Conservation (phyloP, 345 rosid species). For the Moringa oleifera region DNA sequence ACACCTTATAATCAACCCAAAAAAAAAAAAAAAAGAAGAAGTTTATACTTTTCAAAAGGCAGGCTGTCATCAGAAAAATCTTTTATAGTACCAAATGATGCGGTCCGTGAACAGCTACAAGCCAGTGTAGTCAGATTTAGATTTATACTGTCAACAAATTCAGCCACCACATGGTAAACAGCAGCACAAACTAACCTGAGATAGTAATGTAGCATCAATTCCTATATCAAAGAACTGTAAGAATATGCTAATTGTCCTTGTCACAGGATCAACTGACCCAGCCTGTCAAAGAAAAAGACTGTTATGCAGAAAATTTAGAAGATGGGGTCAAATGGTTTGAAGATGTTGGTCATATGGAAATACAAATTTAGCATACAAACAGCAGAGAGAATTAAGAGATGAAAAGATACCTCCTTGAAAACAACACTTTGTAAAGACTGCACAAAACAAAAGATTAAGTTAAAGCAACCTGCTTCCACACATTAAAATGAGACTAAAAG, state of each 20-base stretch:
- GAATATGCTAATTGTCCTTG: conserved; percentile 80
- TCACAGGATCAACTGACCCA: conserved; percentile 94
- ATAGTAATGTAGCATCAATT: conserved; percentile 73
- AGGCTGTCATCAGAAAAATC: too few species aligned
- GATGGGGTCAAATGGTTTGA: conserved; percentile 2
- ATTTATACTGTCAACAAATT: not conserved
- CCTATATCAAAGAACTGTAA: conserved; percentile 93
- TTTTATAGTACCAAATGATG: too few species aligned
- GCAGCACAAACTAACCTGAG: conserved; percentile 59
- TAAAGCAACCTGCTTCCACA: conserved; percentile 9
- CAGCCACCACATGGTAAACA: not conserved
- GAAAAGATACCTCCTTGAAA: conserved; percentile 76
- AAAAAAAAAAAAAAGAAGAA: too few species aligned
- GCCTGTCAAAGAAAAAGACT: conserved; percentile 51
- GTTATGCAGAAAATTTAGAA: conserved; percentile 1
- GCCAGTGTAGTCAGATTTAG: not conserved
- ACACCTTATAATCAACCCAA: too few species aligned
- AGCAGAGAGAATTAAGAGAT: conserved; percentile 6
- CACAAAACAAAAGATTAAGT: conserved; percentile 26
- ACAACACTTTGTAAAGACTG: conserved; percentile 98
- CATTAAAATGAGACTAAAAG: conserved; percentile 6
- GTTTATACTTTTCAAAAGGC: too few species aligned
- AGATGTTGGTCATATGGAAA: not conserved
- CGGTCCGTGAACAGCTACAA: not conserved
- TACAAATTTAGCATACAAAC: not conserved